Base-by-base conservation (phyloP, 441 rosid genomes). In the Lepidium campestre region DNA sequence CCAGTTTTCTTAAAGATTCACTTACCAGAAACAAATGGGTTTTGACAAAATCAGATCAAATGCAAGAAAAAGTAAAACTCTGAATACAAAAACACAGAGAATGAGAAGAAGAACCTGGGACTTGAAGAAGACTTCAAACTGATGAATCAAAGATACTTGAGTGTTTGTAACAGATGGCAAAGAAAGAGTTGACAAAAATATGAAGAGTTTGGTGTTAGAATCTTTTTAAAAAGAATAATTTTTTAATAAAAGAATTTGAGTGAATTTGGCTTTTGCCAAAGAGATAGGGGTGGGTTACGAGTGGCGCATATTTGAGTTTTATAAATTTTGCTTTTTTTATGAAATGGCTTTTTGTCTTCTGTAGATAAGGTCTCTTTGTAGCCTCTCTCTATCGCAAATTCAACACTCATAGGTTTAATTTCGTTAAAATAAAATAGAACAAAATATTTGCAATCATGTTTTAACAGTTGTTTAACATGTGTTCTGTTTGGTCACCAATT, bases 211-310 rank as follows among this genome's bases (percentile, higher is more conserved):
- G 12, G 39, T 8, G 12, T 25, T 14, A 23, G 36, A 58, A 39
- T 58, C 48, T 36, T 62, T 7, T n/a, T 57, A 22, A 22, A 3
- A 15, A 36, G 1, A 40, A 71, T 8, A 44, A 19, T 23, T 23
- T 23, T 23, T 23, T 1, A 29, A 40, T 17, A 14, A 6, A 11
- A 27, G 37, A 40, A 10, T 4, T 17, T 35, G 57, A 57, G 35
- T 72, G 36, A 34, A 47, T 61, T 25, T 82, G 90, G 86, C 91
- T 76, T 83, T 86, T 87, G 74, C 83, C 67, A 11, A 74, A 68
- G 37, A 79, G 93, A 90, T 90, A 90, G 94, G 98, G 98, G 86
- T 80, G 74, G 18, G 61, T 47, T 66, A 54, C 76, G 89, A 65
- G 91, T 81, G 94, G 94, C 37, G 81, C 82, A 82, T 74, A 86